A percentile compares a stretch with the other conserved stretches of the same genome.
Conservation (phyloP, 1,284 basidiomycete genomes). For the Cryptococcus amylolentus region DNA sequence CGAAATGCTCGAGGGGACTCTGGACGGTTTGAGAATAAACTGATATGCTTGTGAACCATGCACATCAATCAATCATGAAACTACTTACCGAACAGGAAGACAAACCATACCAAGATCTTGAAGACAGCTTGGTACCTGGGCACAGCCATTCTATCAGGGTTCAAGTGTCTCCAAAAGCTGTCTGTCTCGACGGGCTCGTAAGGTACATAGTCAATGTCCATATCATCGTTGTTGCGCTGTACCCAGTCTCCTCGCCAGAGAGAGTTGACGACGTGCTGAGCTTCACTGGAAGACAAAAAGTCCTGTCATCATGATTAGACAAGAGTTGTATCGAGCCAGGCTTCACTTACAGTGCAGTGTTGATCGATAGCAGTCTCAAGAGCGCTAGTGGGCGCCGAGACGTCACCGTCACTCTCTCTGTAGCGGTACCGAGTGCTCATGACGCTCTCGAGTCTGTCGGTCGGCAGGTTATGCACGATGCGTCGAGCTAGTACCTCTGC, state of each 20-base stretch:
- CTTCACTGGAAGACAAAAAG: conserved; percentile 82
- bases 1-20: conserved; percentile 42
- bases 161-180: conserved; percentile 66
- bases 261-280: conserved; percentile 61
- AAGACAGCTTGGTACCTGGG: conserved; percentile 61
- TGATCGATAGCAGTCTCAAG: conserved; percentile 81
- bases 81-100: conserved; percentile 62
- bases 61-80: background rate
- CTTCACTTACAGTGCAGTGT: conserved; percentile 48
- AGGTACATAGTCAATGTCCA: conserved; percentile 50
- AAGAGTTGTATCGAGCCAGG: background rate
- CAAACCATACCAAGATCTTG: conserved; percentile 67
- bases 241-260: conserved; percentile 80
- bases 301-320: conserved; percentile 56
- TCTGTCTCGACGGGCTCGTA: conserved; percentile 45
- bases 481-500: conserved; percentile 84
- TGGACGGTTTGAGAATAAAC: conserved; percentile 80
- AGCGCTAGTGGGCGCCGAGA: conserved; percentile 68
- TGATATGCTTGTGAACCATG: conserved; percentile 3
- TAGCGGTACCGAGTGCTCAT: conserved; percentile 72
- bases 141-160: conserved; percentile 77
- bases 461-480: conserved; percentile 65
- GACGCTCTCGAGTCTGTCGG: conserved; percentile 63
- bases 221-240: conserved; percentile 64
- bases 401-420: conserved; percentile 69